A percentile compares a stretch with the other conserved stretches of the same genome.
Evolutionary conservation across 2,329 filamentous ascomycete species (phyloP).

Genomic region (Alternaria longipes): DNA sequence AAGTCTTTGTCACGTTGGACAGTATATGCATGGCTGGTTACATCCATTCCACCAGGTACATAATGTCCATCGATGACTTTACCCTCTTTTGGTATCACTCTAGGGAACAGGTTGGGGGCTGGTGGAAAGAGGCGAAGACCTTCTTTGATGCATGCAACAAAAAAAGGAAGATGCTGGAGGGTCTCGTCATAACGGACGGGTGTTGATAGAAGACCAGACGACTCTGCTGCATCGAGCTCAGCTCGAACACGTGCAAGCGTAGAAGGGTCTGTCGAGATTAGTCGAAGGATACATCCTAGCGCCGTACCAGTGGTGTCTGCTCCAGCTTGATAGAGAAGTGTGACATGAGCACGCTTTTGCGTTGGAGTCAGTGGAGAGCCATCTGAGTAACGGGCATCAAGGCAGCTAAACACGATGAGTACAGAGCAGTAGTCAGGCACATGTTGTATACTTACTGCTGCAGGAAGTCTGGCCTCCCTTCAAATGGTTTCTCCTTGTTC

Average conservation of each 20-base stretch:
- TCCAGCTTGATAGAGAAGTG: slow-evolving; percentile 52
- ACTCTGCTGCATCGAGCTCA: slow-evolving; percentile 37
- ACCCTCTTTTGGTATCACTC: slow-evolving; percentile 46
- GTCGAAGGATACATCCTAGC: slow-evolving; percentile 45
- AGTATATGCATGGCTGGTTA: slow-evolving; percentile 59
- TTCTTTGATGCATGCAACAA: slow-evolving; percentile 62
- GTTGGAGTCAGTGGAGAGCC: slow-evolving; percentile 39
- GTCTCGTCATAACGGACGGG: slow-evolving; percentile 45
- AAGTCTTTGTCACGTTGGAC: slow-evolving; percentile 57
- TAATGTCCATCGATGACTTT: slow-evolving; percentile 53
- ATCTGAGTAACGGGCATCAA: slow-evolving; percentile 45
- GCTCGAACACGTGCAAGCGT: slow-evolving; percentile 27
- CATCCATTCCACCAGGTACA: slow-evolving; percentile 55
- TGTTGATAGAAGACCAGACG: slow-evolving; percentile 27
- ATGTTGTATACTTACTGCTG: slow-evolving; percentile 37
- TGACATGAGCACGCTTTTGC: slow-evolving; percentile 51
- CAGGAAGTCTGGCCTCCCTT: slow-evolving; percentile 45
- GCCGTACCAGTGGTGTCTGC: slow-evolving; percentile 50
- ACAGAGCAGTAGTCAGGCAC: background rate
- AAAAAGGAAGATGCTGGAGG: slow-evolving; percentile 55
- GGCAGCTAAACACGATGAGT: slow-evolving; percentile 32
- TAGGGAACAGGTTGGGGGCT: slow-evolving; percentile 62
- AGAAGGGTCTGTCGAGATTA: slow-evolving; percentile 29
- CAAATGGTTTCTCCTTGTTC: slow-evolving; percentile 30
- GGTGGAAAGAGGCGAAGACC: slow-evolving; percentile 61